These are phyloP conservation scores for Plasmodium malariae DNA, from an alignment of 169 alveolate species.

Conservation along the genomic window DNA sequence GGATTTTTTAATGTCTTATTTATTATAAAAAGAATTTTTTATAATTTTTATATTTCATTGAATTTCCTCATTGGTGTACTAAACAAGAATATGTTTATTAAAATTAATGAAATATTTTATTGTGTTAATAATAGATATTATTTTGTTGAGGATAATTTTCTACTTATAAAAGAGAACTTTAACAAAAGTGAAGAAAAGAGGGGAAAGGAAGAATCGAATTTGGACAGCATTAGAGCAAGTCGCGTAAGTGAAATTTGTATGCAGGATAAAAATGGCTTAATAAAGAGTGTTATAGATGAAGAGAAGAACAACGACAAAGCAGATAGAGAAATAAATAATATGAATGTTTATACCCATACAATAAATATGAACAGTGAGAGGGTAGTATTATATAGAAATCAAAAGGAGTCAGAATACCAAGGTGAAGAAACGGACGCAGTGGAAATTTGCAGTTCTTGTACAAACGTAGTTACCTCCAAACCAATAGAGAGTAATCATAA, in stretches of 20 bases:
- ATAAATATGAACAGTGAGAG: constrained; percentile 5
- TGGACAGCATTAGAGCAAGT: no score
- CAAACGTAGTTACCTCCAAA: background rate
- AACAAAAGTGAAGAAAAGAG: background rate
- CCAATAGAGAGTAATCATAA: background rate
- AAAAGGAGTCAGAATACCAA: no score
- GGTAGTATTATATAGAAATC: no score
- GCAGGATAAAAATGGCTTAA: no score
- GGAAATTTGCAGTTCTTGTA: background rate
- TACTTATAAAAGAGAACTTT: background rate
- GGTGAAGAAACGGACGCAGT: background rate
- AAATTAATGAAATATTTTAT: constrained; percentile 34
- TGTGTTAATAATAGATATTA: constrained; percentile 1
- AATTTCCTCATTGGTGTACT: constrained; percentile 40
- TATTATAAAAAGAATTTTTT: constrained; percentile 65
- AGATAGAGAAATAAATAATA: no score
- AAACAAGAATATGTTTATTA: constrained; percentile 54
- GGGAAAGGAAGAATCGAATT: no score
- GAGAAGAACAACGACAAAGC: no score
- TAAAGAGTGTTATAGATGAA: no score
- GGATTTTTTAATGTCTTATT: constrained; percentile 56
- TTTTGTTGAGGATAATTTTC: constrained; percentile 12
- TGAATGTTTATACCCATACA: no score
- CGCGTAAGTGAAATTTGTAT: no score
- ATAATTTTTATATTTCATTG: constrained; percentile 35